Conservation (phyloP, 1,284 basidiomycete species). For the Pseudozyma pruni region DNA sequence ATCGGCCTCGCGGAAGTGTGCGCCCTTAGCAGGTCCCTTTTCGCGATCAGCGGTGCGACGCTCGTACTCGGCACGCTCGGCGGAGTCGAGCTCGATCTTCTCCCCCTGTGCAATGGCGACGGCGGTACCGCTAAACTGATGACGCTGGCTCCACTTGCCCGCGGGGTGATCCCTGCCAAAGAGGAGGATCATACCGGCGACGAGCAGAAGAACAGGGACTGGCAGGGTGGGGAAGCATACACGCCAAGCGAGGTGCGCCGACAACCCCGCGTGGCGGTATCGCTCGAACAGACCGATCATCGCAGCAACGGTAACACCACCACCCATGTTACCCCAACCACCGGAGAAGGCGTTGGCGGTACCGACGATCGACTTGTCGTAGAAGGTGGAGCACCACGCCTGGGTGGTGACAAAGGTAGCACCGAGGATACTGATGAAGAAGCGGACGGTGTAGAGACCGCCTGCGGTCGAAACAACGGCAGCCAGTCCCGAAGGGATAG, state of each 20-base stretch:
- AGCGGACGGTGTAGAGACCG: slow-evolving; percentile 72
- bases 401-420: slow-evolving; percentile 74
- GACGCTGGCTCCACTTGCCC: slow-evolving; percentile 74
- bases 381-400: slow-evolving; percentile 75
- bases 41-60: slow-evolving; percentile 31
- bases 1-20: slow-evolving; percentile 61
- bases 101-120: slow-evolving; percentile 66
- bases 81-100: slow-evolving; percentile 61
- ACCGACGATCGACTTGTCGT: slow-evolving; percentile 75
- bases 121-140: slow-evolving; percentile 70
- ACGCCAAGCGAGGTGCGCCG: slow-evolving; percentile 73
- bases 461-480: slow-evolving; percentile 71
- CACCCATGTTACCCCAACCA: slow-evolving; percentile 71
- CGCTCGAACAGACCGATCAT: slow-evolving; percentile 74
- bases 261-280: slow-evolving; percentile 69
- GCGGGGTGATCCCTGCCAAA: slow-evolving; percentile 75
- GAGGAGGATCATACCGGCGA: slow-evolving; percentile 71
- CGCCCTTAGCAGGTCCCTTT: slow-evolving; percentile 51
- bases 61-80: slow-evolving; percentile 65
- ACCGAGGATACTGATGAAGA: slow-evolving; percentile 73
- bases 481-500: slow-evolving; percentile 76
- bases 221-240: slow-evolving; percentile 74
- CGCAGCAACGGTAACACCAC: slow-evolving; percentile 71
- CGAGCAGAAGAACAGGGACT: slow-evolving; percentile 72
- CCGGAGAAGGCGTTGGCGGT: slow-evolving; percentile 66